Evolutionary conservation across 1,284 basidiomycete species (phyloP), one percentile per base, ranked within the genome.

Genomic region (Athelia psychrophila): DNA sequence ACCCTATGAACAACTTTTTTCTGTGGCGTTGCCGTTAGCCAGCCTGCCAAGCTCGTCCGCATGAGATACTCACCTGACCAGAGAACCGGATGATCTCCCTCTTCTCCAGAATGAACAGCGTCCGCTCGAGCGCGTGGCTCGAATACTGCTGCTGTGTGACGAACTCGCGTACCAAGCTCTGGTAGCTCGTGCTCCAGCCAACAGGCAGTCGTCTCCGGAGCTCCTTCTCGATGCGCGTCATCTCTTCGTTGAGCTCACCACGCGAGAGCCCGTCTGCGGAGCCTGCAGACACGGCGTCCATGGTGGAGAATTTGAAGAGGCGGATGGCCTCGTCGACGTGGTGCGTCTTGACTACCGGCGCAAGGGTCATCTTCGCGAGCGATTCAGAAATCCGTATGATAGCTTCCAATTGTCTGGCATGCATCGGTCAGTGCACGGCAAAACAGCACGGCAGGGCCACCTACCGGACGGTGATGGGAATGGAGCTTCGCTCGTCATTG

Each of bases 261-360:
- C 95, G 84, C 15, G 93, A 94, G 61, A 99, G 80, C 1, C 97
- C 97, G 60, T 98, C 96, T 5, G 93, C 88, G 33, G 87, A 86
- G 44, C 91, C 93, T 4, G 95, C 94, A 23, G 93, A 92, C 23
- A 99, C 95, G 22, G 97, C 97, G 68, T 99, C 94, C 96, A 99
- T 98, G 1, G 97, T 99, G 16, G 95, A 98, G 72, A 89, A 97
- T 63, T 97, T 98, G 86, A 99, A 99, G 23, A 99, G 74, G 5
- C 97, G 86, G 64, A 99, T 98, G 4, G 97, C 93, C 70, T 99
- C 97, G 67, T 99, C 95, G 32, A 99, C 97, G 61, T 99, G 96
- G 67, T 98, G 90, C 53, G 90, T 88, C 60, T 88, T 84, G 3
- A 99, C 97, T 3, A 87, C 81, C 0, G 93, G 81, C 2, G 88